phyloP scores from a whole-genome alignment of 2,329 filamentous ascomycete genomes.

The Aspergillus phoenicis region DNA sequence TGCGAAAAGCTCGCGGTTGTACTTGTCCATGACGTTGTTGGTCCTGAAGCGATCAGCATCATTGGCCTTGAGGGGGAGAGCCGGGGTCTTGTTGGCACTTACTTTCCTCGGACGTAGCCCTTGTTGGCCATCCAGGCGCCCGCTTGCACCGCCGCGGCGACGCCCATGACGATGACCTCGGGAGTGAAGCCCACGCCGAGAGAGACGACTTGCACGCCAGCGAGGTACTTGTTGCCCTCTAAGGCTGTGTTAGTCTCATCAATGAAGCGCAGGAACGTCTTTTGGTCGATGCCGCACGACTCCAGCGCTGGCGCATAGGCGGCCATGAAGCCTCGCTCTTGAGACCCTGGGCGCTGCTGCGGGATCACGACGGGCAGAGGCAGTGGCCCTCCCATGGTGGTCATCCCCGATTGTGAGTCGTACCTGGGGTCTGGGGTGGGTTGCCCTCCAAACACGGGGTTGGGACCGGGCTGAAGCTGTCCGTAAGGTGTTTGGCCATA shows the following conservation, averaged over 20 bases:
- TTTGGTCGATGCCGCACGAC: background rate
- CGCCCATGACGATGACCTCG: slow-evolving; percentile 42
- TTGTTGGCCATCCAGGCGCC: slow-evolving; percentile 45
- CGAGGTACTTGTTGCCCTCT: slow-evolving; percentile 37
- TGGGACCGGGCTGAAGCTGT: no score
- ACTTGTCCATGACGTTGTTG: slow-evolving; percentile 55
- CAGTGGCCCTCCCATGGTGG: background rate
- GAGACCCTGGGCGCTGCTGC: slow-evolving; percentile 2
- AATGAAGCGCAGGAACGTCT: slow-evolving; percentile 31
- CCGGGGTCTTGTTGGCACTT: background rate
- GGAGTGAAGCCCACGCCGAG: slow-evolving; percentile 41
- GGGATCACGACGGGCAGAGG: slow-evolving; percentile 7
- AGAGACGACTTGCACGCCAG: slow-evolving; percentile 43
- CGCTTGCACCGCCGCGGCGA: slow-evolving; percentile 47
- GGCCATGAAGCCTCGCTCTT: slow-evolving; percentile 1
- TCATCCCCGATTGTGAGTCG: no score
- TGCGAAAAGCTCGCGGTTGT: slow-evolving; percentile 59
- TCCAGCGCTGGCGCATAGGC: slow-evolving; percentile 5
- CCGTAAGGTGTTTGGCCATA: no score
- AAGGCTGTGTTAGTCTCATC: slow-evolving; percentile 36
- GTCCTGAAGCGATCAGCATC: slow-evolving; percentile 19
- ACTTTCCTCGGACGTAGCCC: background rate
- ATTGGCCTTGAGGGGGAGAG: background rate
- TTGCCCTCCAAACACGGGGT: no score
- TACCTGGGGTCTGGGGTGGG: no score